Percentiles rank a stretch among this genome's conserved stretches.
Evolutionary conservation across 164 flowering plant species (phyloP).

Genomic region (Buxus sempervirens): DNA sequence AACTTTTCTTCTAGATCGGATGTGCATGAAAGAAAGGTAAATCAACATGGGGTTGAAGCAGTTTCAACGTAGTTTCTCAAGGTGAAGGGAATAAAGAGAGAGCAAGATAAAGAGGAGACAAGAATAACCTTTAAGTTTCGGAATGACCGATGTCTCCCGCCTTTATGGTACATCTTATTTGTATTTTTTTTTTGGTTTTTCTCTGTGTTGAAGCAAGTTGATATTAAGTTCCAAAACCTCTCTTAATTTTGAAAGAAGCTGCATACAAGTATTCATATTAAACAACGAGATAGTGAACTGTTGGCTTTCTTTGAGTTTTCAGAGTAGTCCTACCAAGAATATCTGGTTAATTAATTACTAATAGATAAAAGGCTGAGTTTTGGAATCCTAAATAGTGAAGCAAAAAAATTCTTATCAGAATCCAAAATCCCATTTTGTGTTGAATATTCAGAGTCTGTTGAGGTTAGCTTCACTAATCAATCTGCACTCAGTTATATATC

Average conservation of each 20-base stretch:
- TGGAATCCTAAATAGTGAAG: not conserved
- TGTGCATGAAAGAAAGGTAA: slow-evolving; percentile 39
- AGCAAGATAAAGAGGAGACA: slow-evolving; percentile 27
- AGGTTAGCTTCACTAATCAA: too few relatives aligned
- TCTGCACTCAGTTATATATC: too few relatives aligned
- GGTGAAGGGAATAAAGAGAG: slow-evolving; percentile 39
- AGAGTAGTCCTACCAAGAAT: not conserved
- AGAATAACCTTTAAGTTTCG: slow-evolving; percentile 32
- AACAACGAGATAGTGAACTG: too few relatives aligned
- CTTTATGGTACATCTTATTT: not conserved
- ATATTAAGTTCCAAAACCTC: too few relatives aligned
- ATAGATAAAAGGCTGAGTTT: not conserved
- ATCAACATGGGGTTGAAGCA: slow-evolving; percentile 27
- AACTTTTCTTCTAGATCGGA: slow-evolving; percentile 34
- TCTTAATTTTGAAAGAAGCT: too few relatives aligned
- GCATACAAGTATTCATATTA: too few relatives aligned
- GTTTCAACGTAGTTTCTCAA: slow-evolving; percentile 47
- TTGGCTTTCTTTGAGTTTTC: too few relatives aligned
- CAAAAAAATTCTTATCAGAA: not conserved
- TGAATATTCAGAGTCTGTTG: too few relatives aligned
- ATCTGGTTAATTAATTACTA: not conserved
- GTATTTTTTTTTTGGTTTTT: not conserved
- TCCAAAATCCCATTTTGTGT: too few relatives aligned
- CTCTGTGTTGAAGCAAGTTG: too few relatives aligned
- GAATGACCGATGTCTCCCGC: slow-evolving; percentile 10